These are phyloP conservation scores for Aspergillus unguis DNA, from an alignment of 2,329 filamentous ascomycete genomes.

Conservation along the genomic window DNA sequence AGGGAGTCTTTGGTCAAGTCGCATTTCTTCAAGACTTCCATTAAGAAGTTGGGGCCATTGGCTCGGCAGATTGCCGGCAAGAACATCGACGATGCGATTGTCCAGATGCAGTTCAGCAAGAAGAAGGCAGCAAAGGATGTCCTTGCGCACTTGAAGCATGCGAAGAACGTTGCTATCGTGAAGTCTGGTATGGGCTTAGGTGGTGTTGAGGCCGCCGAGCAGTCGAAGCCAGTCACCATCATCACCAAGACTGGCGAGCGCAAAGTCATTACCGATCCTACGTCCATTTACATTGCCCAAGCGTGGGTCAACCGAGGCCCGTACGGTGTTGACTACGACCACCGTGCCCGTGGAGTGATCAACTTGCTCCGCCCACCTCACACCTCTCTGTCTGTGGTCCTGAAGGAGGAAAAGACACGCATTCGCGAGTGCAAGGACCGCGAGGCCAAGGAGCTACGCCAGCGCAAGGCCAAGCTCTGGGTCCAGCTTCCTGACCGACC, in stretches of 20 bases:
- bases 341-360: constrained; percentile 71
- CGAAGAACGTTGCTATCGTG: constrained; percentile 76
- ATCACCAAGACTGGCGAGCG: constrained; percentile 71
- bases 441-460: constrained; percentile 71
- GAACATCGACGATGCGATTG: constrained; percentile 86
- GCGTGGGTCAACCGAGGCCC: constrained; percentile 84
- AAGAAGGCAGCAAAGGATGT: constrained; percentile 88
- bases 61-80: constrained; percentile 89
- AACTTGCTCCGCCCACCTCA: constrained; percentile 67
- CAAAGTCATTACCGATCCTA: constrained; percentile 67
- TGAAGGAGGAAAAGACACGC: constrained; percentile 92
- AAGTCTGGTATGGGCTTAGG: constrained; percentile 78
- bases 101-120: constrained; percentile 92
- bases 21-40: constrained; percentile 72
- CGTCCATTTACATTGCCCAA: constrained; percentile 84
- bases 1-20: constrained; percentile 60
- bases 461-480: constrained; percentile 75
- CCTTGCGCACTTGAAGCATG: constrained; percentile 72
- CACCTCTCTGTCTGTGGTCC: constrained; percentile 71
- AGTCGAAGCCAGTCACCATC: constrained; percentile 56
- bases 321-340: constrained; percentile 60
- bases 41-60: constrained; percentile 87
- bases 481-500: constrained; percentile 81
- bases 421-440: constrained; percentile 76
- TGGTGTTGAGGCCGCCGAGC: constrained; percentile 19